A percentile compares a stretch with the other conserved stretches of the same genome.
phyloP scores from a whole-genome alignment of 106 monocot genomes.

The Allium fistulosum region DNA sequence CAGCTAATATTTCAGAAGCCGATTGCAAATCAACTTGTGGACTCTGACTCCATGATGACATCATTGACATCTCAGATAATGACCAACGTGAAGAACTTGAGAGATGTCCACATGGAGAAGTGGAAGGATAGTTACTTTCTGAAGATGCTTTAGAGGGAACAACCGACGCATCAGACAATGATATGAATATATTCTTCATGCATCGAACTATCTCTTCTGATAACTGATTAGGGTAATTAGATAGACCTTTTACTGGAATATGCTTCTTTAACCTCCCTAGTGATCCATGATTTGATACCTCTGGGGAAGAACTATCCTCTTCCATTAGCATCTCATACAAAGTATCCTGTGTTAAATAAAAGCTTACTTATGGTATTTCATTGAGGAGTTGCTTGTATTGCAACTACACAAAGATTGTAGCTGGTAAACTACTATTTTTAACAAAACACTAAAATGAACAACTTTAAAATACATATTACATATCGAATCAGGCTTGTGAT shows the following conservation, averaged over 20 bases:
- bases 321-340: slow-evolving; percentile 8
- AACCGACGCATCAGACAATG: slow-evolving; percentile 49
- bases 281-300: slow-evolving; percentile 10
- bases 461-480: too few relatives aligned
- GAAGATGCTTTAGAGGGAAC: slow-evolving; percentile 19
- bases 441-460: too few relatives aligned
- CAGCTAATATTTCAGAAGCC: slow-evolving; percentile 31
- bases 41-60: slow-evolving; percentile 41
- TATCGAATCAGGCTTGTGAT: too few relatives aligned
- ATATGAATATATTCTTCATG: slow-evolving; percentile 83
- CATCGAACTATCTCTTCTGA: slow-evolving; percentile 85
- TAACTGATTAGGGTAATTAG: slow-evolving; percentile 52
- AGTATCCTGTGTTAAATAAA: slow-evolving; percentile 25
- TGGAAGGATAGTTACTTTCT: slow-evolving; percentile 16
- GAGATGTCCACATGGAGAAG: slow-evolving; percentile 41
- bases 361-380: not conserved
- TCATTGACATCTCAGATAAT: slow-evolving; percentile 41
- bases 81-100: slow-evolving; percentile 53
- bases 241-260: slow-evolving; percentile 32
- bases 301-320: slow-evolving; percentile 9
- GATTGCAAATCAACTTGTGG: slow-evolving; percentile 54
- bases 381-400: too few relatives aligned
- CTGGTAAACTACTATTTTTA: too few relatives aligned
- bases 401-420: too few relatives aligned
- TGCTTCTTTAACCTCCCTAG: slow-evolving; percentile 29